These are phyloP conservation scores for Apiospora pterosperma DNA, from an alignment of 2,329 filamentous ascomycete species.

Conservation along the genomic window DNA sequence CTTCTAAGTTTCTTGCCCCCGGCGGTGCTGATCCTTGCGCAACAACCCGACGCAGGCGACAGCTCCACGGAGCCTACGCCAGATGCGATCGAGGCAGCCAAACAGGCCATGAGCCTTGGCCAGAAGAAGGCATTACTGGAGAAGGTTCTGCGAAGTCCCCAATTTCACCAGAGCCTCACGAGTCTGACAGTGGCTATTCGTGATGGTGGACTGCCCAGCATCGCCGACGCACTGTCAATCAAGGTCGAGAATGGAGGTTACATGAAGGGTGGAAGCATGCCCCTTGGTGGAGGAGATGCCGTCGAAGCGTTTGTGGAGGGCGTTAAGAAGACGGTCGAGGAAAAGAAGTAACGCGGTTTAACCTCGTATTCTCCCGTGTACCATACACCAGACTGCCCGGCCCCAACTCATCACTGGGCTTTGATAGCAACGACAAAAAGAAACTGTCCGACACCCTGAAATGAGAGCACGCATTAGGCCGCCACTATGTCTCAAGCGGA, in stretches of 20 bases:
- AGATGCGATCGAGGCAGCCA: slow-evolving; percentile 67
- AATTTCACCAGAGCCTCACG: slow-evolving; percentile 82
- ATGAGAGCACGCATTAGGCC: no score
- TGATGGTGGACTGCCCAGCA: slow-evolving; percentile 85
- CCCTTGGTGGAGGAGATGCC: slow-evolving; percentile 82
- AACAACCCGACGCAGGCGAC: slow-evolving; percentile 58
- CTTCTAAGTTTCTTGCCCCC: slow-evolving; percentile 78
- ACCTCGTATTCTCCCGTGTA: neutral
- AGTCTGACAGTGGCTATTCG: slow-evolving; percentile 84
- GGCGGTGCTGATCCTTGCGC: slow-evolving; percentile 71
- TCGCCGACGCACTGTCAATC: slow-evolving; percentile 81
- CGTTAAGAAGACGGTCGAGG: slow-evolving; percentile 74
- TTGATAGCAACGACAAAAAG: neutral
- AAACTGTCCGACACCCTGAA: neutral
- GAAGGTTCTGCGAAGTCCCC: slow-evolving; percentile 81
- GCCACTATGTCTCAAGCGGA: neutral
- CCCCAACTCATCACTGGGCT: neutral
- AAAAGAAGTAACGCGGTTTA: slow-evolving; percentile 32
- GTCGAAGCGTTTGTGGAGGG: slow-evolving; percentile 90
- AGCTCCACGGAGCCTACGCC: slow-evolving; percentile 63
- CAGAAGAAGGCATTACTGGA: slow-evolving; percentile 81
- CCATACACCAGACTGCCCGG: neutral
- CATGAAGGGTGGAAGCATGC: slow-evolving; percentile 73
- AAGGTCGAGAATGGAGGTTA: slow-evolving; percentile 82
- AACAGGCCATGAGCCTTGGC: slow-evolving; percentile 65